Evolutionary conservation across 2,329 filamentous ascomycete genomes (phyloP).

Genomic region (Colletotrichum destructivum): DNA sequence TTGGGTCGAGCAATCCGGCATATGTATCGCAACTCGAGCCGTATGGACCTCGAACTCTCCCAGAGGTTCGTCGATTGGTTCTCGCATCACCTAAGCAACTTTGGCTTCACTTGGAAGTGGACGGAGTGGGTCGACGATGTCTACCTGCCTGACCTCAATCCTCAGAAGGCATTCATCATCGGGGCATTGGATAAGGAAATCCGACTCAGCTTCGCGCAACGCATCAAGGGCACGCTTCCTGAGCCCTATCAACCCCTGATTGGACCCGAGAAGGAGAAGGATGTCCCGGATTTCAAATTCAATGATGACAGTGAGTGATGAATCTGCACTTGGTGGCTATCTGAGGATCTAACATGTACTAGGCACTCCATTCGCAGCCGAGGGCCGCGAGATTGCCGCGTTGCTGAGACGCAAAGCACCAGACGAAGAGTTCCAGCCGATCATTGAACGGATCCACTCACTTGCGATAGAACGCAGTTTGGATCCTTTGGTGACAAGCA

Average conservation of each 20-base stretch:
- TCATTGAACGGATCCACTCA: slow-evolving; percentile 86
- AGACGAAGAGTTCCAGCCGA: slow-evolving; percentile 87
- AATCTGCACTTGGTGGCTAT: neutral
- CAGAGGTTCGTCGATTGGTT: slow-evolving; percentile 98
- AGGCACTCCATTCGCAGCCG: slow-evolving; percentile 85
- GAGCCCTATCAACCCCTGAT: slow-evolving; percentile 87
- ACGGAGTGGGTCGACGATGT: slow-evolving; percentile 95
- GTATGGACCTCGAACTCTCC: slow-evolving; percentile 87
- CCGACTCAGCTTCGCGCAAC: slow-evolving; percentile 93
- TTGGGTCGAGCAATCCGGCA: slow-evolving; percentile 93
- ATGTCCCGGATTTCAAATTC: slow-evolving; percentile 97
- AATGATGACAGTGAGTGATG: slow-evolving; percentile 75
- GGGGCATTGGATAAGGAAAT: slow-evolving; percentile 97
- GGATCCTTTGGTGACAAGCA: slow-evolving; percentile 88
- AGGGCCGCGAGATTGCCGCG: slow-evolving; percentile 86
- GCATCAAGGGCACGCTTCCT: slow-evolving; percentile 94
- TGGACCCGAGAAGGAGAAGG: slow-evolving; percentile 89
- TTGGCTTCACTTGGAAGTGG: slow-evolving; percentile 99
- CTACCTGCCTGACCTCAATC: slow-evolving; percentile 81
- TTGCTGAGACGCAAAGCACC: slow-evolving; percentile 88
- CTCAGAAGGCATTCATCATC: slow-evolving; percentile 93
- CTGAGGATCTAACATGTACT: slow-evolving; percentile 42
- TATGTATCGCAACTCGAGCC: slow-evolving; percentile 85
- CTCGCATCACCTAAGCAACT: slow-evolving; percentile 96
- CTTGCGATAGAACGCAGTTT: slow-evolving; percentile 79